A percentile compares a stretch with the other conserved stretches of the same genome.
Conservation (phyloP, 2,329 filamentous ascomycete genomes). For the Zymoseptoria tritici region DNA sequence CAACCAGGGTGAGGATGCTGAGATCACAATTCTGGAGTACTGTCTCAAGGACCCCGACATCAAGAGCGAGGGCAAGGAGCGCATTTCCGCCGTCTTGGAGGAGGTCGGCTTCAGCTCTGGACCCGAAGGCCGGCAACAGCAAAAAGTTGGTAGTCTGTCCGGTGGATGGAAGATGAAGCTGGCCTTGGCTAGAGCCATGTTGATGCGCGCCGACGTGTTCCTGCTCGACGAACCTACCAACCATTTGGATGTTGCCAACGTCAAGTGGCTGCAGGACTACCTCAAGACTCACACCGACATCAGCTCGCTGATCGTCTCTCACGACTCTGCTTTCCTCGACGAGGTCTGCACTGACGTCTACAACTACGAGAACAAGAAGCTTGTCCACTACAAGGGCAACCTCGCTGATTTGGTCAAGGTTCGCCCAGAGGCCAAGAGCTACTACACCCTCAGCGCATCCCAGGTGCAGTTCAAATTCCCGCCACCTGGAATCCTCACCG, state of each 20-base stretch:
- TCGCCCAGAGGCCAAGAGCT: constrained; percentile 91
- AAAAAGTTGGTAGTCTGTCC: constrained; percentile 88
- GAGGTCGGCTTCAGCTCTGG: constrained; percentile 93
- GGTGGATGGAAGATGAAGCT: constrained; percentile 99
- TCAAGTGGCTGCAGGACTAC: constrained; percentile 93
- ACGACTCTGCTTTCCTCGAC: constrained; percentile 96
- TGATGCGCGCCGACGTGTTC: constrained; percentile 92
- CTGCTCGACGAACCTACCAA: constrained; percentile 98
- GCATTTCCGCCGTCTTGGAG: constrained; percentile 73
- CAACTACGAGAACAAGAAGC: constrained; percentile 97
- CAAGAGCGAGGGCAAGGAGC: constrained; percentile 66
- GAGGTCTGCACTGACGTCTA: constrained; percentile 98
- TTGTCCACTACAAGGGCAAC: constrained; percentile 78
- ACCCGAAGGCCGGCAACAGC: constrained; percentile 77
- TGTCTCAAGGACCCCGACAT: constrained; percentile 84
- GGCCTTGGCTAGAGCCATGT: constrained; percentile 89
- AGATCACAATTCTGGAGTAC: constrained; percentile 91
- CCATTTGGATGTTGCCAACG: constrained; percentile 92
- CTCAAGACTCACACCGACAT: constrained; percentile 94
- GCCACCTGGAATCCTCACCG: constrained; percentile 83
- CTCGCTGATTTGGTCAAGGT: constrained; percentile 76
- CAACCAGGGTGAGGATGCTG: constrained; percentile 96
- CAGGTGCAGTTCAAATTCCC: constrained; percentile 97
- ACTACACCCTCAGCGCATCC: constrained; percentile 88
- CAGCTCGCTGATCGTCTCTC: constrained; percentile 93